Evolutionary conservation across 2,329 filamentous ascomycete genomes (phyloP), one percentile per base, ranked within the genome.

Genomic region (Fusarium sp.): DNA sequence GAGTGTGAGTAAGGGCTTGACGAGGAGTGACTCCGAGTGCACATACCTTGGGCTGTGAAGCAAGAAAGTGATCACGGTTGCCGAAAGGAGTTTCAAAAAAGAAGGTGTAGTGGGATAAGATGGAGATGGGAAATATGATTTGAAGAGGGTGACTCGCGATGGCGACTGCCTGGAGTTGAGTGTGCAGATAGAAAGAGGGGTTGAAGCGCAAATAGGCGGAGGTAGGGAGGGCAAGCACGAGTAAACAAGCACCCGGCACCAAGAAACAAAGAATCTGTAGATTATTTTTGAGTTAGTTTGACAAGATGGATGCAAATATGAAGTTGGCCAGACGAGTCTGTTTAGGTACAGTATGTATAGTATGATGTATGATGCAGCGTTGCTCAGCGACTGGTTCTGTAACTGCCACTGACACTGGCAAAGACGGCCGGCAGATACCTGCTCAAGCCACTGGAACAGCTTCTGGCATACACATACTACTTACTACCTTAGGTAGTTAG

Each of bases 311-410:
- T 20, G 20, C 20, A 20, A 20, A 13, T 6, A 8, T 35, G 14
- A 15, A 35, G 33, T 11, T 35, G 17, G 14, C 17, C 1, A 35
- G 7, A 39, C n/a, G 3, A 54, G 20, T 44, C 10, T 43, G 25
- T 54, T 23, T 47, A n/a, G 13, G 14, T 32, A 14, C 10, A 11
- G 39, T 7, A 10, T 4, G 7, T 32, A 17, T 4, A 14, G 44
- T 7, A 10, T 4, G 6, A 15, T 41, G 44, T 7, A 10, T 4
- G 6, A 15, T 41, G 32, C 14, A 14, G 14, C 25, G 58, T 67
- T 67, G 64, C 64, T n/a, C 27, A 46, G 54, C 49, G 39, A 67
- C 57, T 50, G 20, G 23, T n/a, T 33, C 23, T 17, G 8, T 33
- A 13, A 53, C 6, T 15, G 4, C 13, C 17, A 49, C 43, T 39